Evolutionary conservation across 2,329 filamentous ascomycete species (phyloP).

Genomic region (Bertia moriformis): DNA sequence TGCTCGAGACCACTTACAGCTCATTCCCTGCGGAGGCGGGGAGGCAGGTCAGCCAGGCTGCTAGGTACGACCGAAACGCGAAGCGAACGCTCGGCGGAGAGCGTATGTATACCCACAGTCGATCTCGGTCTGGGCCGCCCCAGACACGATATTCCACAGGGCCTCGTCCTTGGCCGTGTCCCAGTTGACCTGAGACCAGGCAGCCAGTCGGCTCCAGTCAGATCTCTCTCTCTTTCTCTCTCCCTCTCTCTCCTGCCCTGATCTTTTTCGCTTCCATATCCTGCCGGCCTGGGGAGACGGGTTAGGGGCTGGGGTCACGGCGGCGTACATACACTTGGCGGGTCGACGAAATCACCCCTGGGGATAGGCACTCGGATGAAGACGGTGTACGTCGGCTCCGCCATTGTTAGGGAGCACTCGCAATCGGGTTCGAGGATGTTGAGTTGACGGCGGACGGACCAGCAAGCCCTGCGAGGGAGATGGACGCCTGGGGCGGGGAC

Average conservation of each 20-base stretch:
- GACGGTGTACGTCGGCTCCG: constrained; percentile 54
- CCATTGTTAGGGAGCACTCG: no score
- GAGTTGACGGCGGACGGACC: no score
- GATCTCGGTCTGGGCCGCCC: constrained; percentile 68
- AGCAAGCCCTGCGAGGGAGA: no score
- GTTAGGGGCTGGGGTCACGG: neutral
- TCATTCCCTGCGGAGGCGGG: constrained; percentile 47
- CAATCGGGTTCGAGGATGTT: no score
- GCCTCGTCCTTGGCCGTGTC: constrained; percentile 71
- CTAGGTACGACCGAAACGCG: constrained; percentile 3
- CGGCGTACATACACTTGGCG: constrained; percentile 57
- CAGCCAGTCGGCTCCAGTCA: constrained; percentile 4
- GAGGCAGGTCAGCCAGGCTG: no score
- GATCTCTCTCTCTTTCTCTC: constrained; percentile 1
- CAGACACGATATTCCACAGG: constrained; percentile 80
- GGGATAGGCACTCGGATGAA: constrained; percentile 83
- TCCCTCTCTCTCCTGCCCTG: no score
- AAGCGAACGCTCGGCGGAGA: no score
- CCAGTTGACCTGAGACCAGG: constrained; percentile 73
- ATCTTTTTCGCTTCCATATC: no score
- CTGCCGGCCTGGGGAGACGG: no score
- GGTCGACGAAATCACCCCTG: constrained; percentile 77
- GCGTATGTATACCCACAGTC: constrained; percentile 77
- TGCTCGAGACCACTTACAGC: constrained; percentile 44
- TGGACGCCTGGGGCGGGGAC: no score